Evolutionary conservation across 2,329 filamentous ascomycete genomes (phyloP).

Genomic region (Cytospora piceae): DNA sequence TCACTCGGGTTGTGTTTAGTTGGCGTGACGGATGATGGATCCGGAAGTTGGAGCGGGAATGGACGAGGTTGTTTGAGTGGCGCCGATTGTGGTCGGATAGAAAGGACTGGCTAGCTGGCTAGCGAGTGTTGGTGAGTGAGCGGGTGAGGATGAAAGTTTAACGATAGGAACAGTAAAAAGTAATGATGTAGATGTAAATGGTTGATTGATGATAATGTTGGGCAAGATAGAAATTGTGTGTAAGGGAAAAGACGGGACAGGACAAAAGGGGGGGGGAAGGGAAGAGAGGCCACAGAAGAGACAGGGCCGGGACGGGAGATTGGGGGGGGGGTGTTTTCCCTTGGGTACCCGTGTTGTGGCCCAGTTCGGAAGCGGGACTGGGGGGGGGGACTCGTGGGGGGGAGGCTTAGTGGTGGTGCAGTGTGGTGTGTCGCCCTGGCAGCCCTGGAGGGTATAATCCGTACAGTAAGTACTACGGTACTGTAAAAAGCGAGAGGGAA

Average conservation of each 20-base stretch:
- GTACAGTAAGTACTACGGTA: too few relatives aligned
- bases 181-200: neutral
- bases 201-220: neutral
- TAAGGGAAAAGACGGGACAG: neutral
- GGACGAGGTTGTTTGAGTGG: neutral
- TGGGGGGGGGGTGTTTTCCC: slow-evolving; percentile 8
- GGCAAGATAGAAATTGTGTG: neutral
- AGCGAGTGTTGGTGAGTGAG: neutral
- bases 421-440: too few relatives aligned
- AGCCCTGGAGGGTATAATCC: too few relatives aligned
- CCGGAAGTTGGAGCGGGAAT: too few relatives aligned
- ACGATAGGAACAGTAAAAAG: neutral
- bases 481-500: neutral
- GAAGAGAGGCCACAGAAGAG: neutral
- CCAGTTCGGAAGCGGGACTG: slow-evolving; percentile 3
- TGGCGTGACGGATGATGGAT: neutral
- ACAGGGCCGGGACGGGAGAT: slow-evolving; percentile 9
- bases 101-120: neutral
- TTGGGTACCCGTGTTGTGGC: slow-evolving; percentile 19
- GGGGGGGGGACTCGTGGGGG: too few relatives aligned
- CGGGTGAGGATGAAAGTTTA: neutral
- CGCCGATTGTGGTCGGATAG: neutral
- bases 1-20: neutral
- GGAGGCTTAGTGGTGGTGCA: too few relatives aligned
- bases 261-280: neutral